Conservation (phyloP, 78 protist genomes). For the Protostelium mycophagum region DNA sequence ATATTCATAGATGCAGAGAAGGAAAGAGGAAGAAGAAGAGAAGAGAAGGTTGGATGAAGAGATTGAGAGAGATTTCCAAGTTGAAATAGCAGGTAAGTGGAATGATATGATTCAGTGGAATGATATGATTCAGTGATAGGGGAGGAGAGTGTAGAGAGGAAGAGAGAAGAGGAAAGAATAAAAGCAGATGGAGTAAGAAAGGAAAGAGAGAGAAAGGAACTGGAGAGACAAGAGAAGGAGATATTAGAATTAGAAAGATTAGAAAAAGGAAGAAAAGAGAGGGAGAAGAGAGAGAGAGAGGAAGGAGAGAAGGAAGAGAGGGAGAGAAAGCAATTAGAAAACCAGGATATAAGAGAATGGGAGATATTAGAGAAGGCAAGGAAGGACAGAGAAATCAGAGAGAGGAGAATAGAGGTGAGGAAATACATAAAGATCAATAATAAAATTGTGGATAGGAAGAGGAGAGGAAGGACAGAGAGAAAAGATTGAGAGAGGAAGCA, state of each 20-base stretch:
- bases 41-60: background rate
- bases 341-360: background rate
- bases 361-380: constrained; percentile 6
- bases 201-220: background rate
- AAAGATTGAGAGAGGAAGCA: background rate
- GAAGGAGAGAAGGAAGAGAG: background rate
- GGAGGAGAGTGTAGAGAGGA: background rate
- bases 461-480: constrained; percentile 7
- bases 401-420: constrained; percentile 34
- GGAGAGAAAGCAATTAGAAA: background rate
- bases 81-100: too few relatives aligned
- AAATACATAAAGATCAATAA: constrained; percentile 39
- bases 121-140: too few relatives aligned
- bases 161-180: background rate
- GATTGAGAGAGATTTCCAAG: too few relatives aligned
- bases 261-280: background rate
- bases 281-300: background rate
- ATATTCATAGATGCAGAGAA: background rate
- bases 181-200: background rate
- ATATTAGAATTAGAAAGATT: background rate
- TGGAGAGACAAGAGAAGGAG: constrained; percentile 2
- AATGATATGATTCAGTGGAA: too few relatives aligned
- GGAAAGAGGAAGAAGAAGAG: background rate
- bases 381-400: background rate
- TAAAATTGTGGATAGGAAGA: constrained; percentile 22